Base-by-base conservation (phyloP, 495 filamentous ascomycete species). In the Lasiosphaeris hirsuta region DNA sequence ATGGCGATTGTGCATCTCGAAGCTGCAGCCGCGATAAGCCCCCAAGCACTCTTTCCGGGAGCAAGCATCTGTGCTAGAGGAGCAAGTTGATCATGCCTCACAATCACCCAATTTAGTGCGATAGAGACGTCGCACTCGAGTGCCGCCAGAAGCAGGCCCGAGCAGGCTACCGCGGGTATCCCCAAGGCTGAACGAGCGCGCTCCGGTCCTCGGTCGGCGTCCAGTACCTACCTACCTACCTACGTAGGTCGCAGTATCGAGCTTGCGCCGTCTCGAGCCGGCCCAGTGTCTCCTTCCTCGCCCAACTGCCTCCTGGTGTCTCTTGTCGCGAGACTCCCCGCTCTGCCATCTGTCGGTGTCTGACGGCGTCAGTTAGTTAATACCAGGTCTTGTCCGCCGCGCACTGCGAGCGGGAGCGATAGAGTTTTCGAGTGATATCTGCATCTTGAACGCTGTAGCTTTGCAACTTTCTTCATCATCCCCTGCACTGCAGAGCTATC, bases 61-160 rank as follows among this genome's bases (percentile, higher is more conserved):
- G 41, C 14, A 18, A 14, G 41, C 23, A 45, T 17, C 43, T 51
- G 46, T 0, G 7, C 46, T 35, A 11, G 11, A 33, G 19, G 10
- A 13, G 46, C 14, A 23, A 4, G 10, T 49, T 33, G 23, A 33
- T 49, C 23, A 33, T 7, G 46, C 33, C 34, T 49, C 7, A 8
- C 10, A 33, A 49, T 45, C 34, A 34, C 7, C n/a, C 10, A 33
- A 49, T 45, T 23, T 5, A 18, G 49, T 23, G 49, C 36, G 49
- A 51, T 51, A 40, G 49, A 4, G 49, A 40, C 4, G 49, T 51
- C 19, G 49, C 34, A 51, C 19, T 18, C 19, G 49, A 15, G 34
- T n/a, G n/a, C 35, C 14, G 49, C 49, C 11, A 19, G 11, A 18
- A 10, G 49, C 10, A 19, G 15, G 15, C 35, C 14, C 17, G 43